Conservation (phyloP, 1,284 basidiomycete species). For the Heliocybe sulcata region DNA sequence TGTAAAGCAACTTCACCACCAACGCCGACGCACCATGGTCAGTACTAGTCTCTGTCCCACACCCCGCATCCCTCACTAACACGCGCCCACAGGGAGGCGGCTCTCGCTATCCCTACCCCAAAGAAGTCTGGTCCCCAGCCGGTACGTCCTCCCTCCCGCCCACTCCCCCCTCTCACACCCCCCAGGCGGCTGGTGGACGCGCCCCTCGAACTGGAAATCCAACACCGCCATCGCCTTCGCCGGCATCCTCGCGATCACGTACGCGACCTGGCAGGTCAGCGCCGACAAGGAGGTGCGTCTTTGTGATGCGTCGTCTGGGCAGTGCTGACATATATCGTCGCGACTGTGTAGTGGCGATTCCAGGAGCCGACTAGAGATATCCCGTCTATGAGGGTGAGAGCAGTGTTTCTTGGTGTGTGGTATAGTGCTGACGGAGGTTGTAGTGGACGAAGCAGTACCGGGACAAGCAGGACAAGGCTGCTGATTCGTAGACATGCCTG, state of each 20-base stretch:
- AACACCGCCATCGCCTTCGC: conserved; percentile 57
- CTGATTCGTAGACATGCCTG: not conserved
- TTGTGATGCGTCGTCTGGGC: not conserved
- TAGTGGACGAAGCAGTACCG: conserved; percentile 27
- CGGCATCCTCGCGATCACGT: conserved; percentile 52
- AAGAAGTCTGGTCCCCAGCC: conserved; percentile 65
- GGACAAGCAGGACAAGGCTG: conserved; percentile 7
- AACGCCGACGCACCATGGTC: too few species aligned
- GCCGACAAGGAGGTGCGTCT: conserved; percentile 53
- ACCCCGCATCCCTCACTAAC: too few species aligned
- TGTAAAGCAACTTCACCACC: too few species aligned
- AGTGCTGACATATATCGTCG: not conserved
- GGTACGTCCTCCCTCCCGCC: conserved; percentile 28
- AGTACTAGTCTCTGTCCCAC: too few species aligned
- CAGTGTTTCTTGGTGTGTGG: not conserved
- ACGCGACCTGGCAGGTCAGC: conserved; percentile 52
- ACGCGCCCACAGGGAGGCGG: conserved; percentile 46
- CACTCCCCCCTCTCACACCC: not conserved
- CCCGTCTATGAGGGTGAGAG: conserved; percentile 56
- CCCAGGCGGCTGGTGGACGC: conserved; percentile 69
- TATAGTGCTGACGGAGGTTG: not conserved
- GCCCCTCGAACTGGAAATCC: conserved; percentile 62
- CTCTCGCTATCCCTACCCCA: conserved; percentile 61
- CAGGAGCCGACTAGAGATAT: conserved; percentile 46
- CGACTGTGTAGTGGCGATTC: conserved; percentile 15